A percentile compares a stretch with the other conserved stretches of the same genome.
These are phyloP conservation scores for Leersia perrieri DNA, from an alignment of 176 grass and related monocot species.

Conservation along the genomic window DNA sequence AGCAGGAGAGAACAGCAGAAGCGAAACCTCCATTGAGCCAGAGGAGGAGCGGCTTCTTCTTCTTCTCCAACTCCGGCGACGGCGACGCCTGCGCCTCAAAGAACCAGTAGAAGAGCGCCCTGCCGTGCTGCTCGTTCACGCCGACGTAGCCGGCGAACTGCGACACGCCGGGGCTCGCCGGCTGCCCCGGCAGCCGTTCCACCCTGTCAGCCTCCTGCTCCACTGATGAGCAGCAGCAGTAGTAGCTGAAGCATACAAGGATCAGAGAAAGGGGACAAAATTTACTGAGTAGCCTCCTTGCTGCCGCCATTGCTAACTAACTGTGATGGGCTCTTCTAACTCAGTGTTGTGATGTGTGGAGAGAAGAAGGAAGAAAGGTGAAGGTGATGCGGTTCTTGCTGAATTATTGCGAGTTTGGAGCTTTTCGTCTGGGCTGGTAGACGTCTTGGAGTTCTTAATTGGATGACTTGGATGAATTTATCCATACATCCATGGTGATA, in stretches of 20 bases:
- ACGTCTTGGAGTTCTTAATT: neutral
- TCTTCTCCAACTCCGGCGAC: no score
- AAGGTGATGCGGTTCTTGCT: neutral
- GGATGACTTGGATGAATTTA: neutral
- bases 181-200: slow-evolving; percentile 44
- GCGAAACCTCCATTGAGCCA: slow-evolving; percentile 81
- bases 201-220: slow-evolving; percentile 49
- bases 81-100: slow-evolving; percentile 70
- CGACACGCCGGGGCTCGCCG: slow-evolving; percentile 39
- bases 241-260: neutral
- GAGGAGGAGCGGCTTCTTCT: slow-evolving; percentile 71
- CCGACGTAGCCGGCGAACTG: slow-evolving; percentile 56
- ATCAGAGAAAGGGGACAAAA: neutral
- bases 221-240: neutral
- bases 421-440: neutral
- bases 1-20: neutral
- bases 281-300: neutral
- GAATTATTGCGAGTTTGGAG: neutral
- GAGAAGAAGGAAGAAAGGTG: neutral
- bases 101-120: slow-evolving; percentile 79
- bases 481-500: no score
- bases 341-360: neutral
- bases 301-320: neutral
- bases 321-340: neutral
- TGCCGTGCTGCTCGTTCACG: slow-evolving; percentile 47